A percentile compares a stretch with the other conserved stretches of the same genome.
Evolutionary conservation across 805 yeast species (phyloP).

Genomic region (Ogataea philodendri): DNA sequence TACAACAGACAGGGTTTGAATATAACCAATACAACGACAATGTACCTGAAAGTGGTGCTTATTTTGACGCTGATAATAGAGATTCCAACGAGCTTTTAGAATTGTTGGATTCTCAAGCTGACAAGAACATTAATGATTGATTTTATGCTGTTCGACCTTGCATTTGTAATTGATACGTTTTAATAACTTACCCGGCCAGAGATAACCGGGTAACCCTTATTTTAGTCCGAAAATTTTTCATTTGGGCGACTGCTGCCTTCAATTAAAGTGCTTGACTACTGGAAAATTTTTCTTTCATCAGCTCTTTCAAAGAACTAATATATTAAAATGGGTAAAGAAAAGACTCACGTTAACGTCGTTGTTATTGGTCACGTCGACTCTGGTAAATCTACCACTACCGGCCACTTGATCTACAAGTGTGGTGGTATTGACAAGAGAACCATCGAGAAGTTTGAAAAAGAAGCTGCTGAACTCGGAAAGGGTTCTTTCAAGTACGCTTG

Average conservation of each 20-base stretch:
- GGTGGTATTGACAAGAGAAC: constrained; percentile 99
- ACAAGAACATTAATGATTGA: neutral
- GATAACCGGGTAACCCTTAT: constrained; percentile 8
- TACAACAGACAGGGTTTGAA: constrained; percentile 5
- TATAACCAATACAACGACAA: constrained; percentile 18
- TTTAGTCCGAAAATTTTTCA: constrained; percentile 6
- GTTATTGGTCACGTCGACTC: constrained; percentile 99
- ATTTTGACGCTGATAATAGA: constrained; percentile 38
- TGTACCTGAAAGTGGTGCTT: constrained; percentile 24
- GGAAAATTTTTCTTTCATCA: constrained; percentile 6
- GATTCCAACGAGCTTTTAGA: constrained; percentile 41
- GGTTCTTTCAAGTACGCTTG: constrained; percentile 98
- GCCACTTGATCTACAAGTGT: constrained; percentile 98
- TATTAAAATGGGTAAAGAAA: constrained; percentile 86
- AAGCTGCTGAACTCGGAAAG: constrained; percentile 96
- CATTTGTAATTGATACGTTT: neutral
- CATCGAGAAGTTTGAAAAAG: constrained; percentile 96
- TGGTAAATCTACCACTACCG: constrained; percentile 98
- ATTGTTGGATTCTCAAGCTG: constrained; percentile 30
- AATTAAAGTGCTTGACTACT: neutral
- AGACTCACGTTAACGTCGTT: constrained; percentile 98
- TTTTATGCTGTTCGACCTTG: neutral
- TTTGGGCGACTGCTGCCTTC: neutral
- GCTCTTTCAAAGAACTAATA: constrained; percentile 4
- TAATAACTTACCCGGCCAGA: constrained; percentile 5